Percentiles rank a stretch among this genome's conserved stretches.
phyloP scores from a whole-genome alignment of 768 basidiomycete species.

The Udeniomyces megalosporus region DNA sequence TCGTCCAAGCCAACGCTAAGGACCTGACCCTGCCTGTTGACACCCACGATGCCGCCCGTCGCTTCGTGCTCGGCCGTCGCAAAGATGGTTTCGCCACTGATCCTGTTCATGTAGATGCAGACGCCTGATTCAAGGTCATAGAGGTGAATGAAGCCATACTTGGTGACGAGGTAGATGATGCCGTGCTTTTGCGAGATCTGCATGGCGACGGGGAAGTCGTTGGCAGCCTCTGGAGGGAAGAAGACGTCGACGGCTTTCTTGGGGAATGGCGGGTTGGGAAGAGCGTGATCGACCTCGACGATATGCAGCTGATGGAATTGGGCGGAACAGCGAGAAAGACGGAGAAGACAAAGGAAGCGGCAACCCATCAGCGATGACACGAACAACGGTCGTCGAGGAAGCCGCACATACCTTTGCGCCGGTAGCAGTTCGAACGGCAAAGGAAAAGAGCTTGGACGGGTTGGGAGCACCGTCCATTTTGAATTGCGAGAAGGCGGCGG shows the following conservation, averaged over 20 bases:
- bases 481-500: slow-evolving; percentile 84
- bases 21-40: slow-evolving; percentile 99
- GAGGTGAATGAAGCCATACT: slow-evolving; percentile 97
- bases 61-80: slow-evolving; percentile 93
- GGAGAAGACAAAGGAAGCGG: neutral
- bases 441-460: slow-evolving; percentile 80
- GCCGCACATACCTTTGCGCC: slow-evolving; percentile 95
- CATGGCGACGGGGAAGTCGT: slow-evolving; percentile 99
- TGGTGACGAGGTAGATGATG: slow-evolving; percentile 91
- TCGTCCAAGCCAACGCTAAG: slow-evolving; percentile 94
- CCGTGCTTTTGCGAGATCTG: slow-evolving; percentile 95
- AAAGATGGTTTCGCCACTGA: slow-evolving; percentile 97
- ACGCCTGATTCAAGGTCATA: slow-evolving; percentile 95
- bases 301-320: slow-evolving; percentile 59
- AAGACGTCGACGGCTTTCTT: slow-evolving; percentile 99
- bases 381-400: too few relatives aligned
- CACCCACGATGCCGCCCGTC: slow-evolving; percentile 88
- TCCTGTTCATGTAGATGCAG: slow-evolving; percentile 99
- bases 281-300: slow-evolving; percentile 92
- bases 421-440: slow-evolving; percentile 87
- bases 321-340: neutral
- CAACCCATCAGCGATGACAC: too few relatives aligned
- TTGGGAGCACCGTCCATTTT: slow-evolving; percentile 76
- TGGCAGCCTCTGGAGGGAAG: slow-evolving; percentile 94
- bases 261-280: slow-evolving; percentile 76